These are phyloP conservation scores for Fusarium sp. DNA, from an alignment of 2,329 filamentous ascomycete genomes.

Conservation along the genomic window DNA sequence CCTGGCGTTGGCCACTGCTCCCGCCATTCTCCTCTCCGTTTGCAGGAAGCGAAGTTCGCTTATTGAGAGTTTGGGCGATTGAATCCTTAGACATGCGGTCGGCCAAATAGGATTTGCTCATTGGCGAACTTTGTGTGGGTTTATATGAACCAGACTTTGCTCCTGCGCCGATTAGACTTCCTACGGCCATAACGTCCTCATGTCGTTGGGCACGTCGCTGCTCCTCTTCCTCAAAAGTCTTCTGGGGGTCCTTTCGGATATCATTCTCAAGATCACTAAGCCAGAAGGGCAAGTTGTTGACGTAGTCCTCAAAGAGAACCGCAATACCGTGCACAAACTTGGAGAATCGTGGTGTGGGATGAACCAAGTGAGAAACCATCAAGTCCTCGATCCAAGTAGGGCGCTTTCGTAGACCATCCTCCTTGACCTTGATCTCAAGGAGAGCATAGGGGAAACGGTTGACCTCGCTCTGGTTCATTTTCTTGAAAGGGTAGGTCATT, in stretches of 20 bases:
- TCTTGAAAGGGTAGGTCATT: slow-evolving; percentile 88
- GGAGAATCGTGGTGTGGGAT: slow-evolving; percentile 89
- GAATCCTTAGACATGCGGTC: slow-evolving; percentile 64
- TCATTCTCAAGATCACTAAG: slow-evolving; percentile 90
- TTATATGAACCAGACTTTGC: slow-evolving; percentile 67
- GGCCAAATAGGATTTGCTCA: slow-evolving; percentile 74
- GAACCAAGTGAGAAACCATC: slow-evolving; percentile 92
- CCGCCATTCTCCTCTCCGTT: slow-evolving; percentile 55
- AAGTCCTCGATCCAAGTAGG: slow-evolving; percentile 91
- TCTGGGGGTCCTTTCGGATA: slow-evolving; percentile 91
- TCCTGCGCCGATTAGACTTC: slow-evolving; percentile 83
- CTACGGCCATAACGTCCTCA: slow-evolving; percentile 89
- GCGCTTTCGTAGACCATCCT: slow-evolving; percentile 73
- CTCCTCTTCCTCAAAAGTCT: slow-evolving; percentile 92
- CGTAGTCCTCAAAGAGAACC: slow-evolving; percentile 92
- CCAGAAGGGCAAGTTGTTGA: slow-evolving; percentile 98
- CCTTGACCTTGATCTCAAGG: slow-evolving; percentile 90
- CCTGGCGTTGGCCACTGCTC: slow-evolving; percentile 53
- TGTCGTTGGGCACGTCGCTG: slow-evolving; percentile 83
- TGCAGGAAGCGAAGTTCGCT: slow-evolving; percentile 41
- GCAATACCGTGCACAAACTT: slow-evolving; percentile 97
- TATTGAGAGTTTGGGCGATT: slow-evolving; percentile 48
- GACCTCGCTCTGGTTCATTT: slow-evolving; percentile 91
- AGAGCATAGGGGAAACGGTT: slow-evolving; percentile 91
- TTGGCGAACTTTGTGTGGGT: slow-evolving; percentile 73